Percentiles rank a stretch among this genome's conserved stretches.
These are phyloP conservation scores for Dactylellina leptospora DNA, from an alignment of 2,329 filamentous ascomycete species.

Conservation along the genomic window DNA sequence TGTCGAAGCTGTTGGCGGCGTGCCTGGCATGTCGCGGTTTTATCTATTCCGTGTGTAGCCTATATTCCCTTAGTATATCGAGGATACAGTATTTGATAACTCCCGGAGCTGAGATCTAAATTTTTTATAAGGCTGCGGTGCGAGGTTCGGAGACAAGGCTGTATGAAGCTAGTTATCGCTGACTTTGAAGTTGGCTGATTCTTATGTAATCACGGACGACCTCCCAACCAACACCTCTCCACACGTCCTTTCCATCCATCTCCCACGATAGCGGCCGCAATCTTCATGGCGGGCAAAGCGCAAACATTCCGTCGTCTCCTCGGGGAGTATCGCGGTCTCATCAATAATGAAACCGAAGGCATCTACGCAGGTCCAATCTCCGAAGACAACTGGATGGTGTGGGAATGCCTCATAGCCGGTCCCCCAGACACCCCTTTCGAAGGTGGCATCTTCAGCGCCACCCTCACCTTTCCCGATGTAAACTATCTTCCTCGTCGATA, in stretches of 20 bases:
- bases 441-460: constrained; percentile 92
- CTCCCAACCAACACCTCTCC: constrained; percentile 13
- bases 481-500: not conserved
- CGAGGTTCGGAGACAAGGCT: too few species aligned
- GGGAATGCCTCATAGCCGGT: constrained; percentile 95
- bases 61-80: not conserved
- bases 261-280: not conserved
- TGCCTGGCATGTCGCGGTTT: constrained; percentile 58
- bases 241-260: not conserved
- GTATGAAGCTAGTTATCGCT: too few species aligned
- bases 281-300: constrained; percentile 58
- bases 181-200: too few species aligned
- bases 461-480: constrained; percentile 84
- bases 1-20: constrained; percentile 61
- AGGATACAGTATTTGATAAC: too few species aligned
- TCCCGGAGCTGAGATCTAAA: too few species aligned
- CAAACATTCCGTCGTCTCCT: constrained; percentile 78
- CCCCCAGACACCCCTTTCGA: constrained; percentile 96
- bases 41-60: not conserved
- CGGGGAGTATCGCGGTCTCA: constrained; percentile 93
- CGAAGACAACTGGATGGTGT: constrained; percentile 94
- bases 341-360: constrained; percentile 94
- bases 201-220: too few species aligned
- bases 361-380: constrained; percentile 92
- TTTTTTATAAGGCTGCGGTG: too few species aligned